Evolutionary conservation across 208 protist species (phyloP).

Genomic region (Crithidia thermophila): DNA sequence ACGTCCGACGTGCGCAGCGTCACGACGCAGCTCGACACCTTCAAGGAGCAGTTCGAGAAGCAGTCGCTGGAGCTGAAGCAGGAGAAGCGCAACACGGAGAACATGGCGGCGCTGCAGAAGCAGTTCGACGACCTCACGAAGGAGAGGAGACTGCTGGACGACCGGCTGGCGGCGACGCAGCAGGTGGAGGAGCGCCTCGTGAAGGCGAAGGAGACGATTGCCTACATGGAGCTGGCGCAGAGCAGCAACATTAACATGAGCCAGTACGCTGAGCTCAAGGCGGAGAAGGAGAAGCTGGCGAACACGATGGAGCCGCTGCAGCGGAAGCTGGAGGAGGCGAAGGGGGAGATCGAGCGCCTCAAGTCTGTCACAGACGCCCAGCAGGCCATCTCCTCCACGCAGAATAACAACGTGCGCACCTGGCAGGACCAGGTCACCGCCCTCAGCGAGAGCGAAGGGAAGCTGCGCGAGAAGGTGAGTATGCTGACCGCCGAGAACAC

Average conservation of each 20-base stretch:
- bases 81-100: slow-evolving; percentile 52
- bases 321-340: slow-evolving; percentile 66
- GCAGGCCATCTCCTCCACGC: slow-evolving; percentile 51
- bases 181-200: slow-evolving; percentile 77
- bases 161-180: slow-evolving; percentile 53
- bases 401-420: slow-evolving; percentile 68
- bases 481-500: slow-evolving; percentile 58
- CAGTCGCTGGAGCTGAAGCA: slow-evolving; percentile 55
- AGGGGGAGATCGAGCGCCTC: slow-evolving; percentile 67
- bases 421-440: slow-evolving; percentile 60
- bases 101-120: slow-evolving; percentile 41
- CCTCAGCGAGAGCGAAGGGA: slow-evolving; percentile 60
- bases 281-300: slow-evolving; percentile 72
- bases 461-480: slow-evolving; percentile 57
- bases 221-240: slow-evolving; percentile 87
- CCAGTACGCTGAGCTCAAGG: slow-evolving; percentile 79
- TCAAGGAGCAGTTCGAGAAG: slow-evolving; percentile 52
- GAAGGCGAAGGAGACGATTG: slow-evolving; percentile 90
- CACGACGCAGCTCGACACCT: slow-evolving; percentile 40
- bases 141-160: slow-evolving; percentile 62
- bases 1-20: slow-evolving; percentile 51
- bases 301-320: slow-evolving; percentile 73
- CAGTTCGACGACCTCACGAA: slow-evolving; percentile 49
- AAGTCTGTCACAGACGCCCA: slow-evolving; percentile 63
- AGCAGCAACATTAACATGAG: slow-evolving; percentile 79